Conservation (phyloP, 2,329 filamentous ascomycete genomes). For the Metarhizium humberi region DNA sequence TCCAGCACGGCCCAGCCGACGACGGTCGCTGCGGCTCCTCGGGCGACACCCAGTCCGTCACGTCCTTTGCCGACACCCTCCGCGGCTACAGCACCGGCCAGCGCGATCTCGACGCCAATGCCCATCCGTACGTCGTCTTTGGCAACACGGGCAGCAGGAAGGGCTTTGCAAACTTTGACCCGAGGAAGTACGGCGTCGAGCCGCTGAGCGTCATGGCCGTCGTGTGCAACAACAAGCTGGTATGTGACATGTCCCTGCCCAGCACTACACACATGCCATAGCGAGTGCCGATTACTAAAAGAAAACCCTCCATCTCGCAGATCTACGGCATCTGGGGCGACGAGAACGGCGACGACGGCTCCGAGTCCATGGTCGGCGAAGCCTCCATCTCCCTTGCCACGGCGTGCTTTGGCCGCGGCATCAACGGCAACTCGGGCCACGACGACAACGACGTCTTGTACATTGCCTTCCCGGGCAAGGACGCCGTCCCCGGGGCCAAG, state of each 20-base stretch:
- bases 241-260: conserved; percentile 9
- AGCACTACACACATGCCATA: no score
- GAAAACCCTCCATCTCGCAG: conserved; percentile 16
- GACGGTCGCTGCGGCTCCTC: conserved; percentile 36
- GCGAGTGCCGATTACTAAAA: no score
- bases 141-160: conserved; percentile 32
- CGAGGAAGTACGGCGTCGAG: conserved; percentile 31
- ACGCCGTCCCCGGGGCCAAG: conserved; percentile 45
- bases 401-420: conserved; percentile 41
- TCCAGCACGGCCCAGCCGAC: conserved; percentile 28
- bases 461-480: conserved; percentile 47
- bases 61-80: conserved; percentile 35
- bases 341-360: conserved; percentile 44
- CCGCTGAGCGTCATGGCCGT: conserved; percentile 46
- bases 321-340: conserved; percentile 54
- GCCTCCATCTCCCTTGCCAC: conserved; percentile 48
- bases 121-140: conserved; percentile 44
- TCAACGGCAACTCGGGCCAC: conserved; percentile 49
- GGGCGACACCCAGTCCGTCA: conserved; percentile 33
- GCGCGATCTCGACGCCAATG: conserved; percentile 38
- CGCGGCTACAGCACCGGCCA: conserved; percentile 24
- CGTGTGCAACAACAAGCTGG: conserved; percentile 39
- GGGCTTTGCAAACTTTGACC: conserved; percentile 29
- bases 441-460: conserved; percentile 50
- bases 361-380: conserved; percentile 42